Evolutionary conservation across 106 monocot species (phyloP), one percentile per base, ranked within the genome.

Genomic region (Xerophyta viscosa): DNA sequence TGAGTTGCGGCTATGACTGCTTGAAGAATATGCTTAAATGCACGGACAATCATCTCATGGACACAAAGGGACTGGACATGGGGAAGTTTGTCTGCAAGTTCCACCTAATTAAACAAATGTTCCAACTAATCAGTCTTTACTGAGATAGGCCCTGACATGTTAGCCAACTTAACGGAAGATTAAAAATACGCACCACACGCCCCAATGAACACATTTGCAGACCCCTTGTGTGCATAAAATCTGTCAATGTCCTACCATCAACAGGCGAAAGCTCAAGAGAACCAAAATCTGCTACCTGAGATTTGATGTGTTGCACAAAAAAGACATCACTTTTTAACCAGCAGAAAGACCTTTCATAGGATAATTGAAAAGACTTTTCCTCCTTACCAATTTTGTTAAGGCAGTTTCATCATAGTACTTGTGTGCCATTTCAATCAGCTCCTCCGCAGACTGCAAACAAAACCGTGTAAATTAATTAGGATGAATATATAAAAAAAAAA

Each of bases 211-310:
- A 74, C 93, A 93, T 93, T 56, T 78, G 87, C 54, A 93, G 65
- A 41, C 93, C 93, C 46, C 93, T 77, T 23, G 93, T 87, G 66
- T 93, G 93, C 93, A 93, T 93, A 55, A 93, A 93, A 75, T 93
- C 93, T 17, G 93, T 93, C 33, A 93, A 43, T 62, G 93, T 93
- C 72, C 88, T 77, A 36, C 93, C 93, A 78, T 93, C 93, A 60
- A 93, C 93, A 52, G 93, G 93, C 64, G 88, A 88, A 50, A 93
- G 84, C 55, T 93, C 93, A 46, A 93, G 84, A 14, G 93, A 93
- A 41, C 83, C 81, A 78, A 93, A 93, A 75, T 93, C 93, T 41
- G 87, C 87, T 48, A 93, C 88, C 93, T 93, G 10, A 10, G 10
- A 33, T n/a, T n/a, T n/a, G n/a, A n/a, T n/a, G n/a, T n/a, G n/a